Evolutionary conservation across 345 rosid species (phyloP).

Genomic region (Rhodamnia rubescens): DNA sequence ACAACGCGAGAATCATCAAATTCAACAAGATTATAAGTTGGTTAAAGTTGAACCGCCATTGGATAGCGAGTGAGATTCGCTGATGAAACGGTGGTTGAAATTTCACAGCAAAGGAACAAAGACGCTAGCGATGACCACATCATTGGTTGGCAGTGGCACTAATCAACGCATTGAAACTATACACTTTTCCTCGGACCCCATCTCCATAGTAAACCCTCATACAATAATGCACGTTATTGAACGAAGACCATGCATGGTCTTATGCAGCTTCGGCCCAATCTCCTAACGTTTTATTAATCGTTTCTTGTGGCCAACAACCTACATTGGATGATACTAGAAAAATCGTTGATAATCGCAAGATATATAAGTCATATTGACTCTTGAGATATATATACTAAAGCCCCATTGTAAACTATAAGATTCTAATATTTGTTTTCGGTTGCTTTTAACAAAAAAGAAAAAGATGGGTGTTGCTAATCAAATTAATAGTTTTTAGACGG

Average conservation of each 20-base stretch:
- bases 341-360: background rate
- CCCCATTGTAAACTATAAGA: background rate
- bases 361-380: background rate
- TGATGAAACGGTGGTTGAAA: constrained; percentile 4
- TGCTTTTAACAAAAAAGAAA: background rate
- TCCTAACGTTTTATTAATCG: background rate
- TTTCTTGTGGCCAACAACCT: background rate
- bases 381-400: background rate
- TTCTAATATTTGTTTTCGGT: background rate
- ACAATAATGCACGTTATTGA: background rate
- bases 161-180: background rate
- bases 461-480: background rate
- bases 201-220: background rate
- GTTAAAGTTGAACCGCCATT: background rate
- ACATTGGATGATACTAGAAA: background rate
- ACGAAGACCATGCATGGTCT: background rate
- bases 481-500: background rate
- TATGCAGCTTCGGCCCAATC: background rate
- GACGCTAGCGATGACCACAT: background rate
- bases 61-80: background rate
- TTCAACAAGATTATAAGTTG: background rate
- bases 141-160: background rate
- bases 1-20: background rate
- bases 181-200: background rate
- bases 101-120: background rate